phyloP scores from a whole-genome alignment of 805 yeast species.

The Priceomyces melissophilus region DNA sequence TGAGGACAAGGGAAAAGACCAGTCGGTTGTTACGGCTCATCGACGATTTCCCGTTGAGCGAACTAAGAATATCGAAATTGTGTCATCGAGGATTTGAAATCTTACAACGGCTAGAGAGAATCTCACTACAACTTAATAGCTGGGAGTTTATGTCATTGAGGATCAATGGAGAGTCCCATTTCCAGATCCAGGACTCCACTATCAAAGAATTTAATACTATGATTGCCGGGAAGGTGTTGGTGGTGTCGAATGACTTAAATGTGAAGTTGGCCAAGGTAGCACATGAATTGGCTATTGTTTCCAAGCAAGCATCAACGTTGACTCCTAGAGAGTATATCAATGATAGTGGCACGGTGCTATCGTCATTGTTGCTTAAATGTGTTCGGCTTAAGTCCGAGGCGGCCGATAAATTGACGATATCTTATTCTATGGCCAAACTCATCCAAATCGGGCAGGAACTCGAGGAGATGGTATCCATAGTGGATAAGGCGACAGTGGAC shows the following conservation, averaged over 20 bases:
- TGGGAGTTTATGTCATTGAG: conserved; percentile 58
- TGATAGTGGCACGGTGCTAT: conserved; percentile 50
- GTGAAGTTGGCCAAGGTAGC: conserved; percentile 38
- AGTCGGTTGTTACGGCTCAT: conserved; percentile 39
- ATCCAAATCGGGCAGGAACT: conserved; percentile 63
- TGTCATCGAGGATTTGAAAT: conserved; percentile 48
- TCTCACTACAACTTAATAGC: conserved; percentile 43
- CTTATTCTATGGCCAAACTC: conserved; percentile 63
- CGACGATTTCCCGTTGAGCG: conserved; percentile 41
- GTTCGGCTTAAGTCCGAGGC: conserved; percentile 50
- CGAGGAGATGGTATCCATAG: conserved; percentile 43
- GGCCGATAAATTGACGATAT: conserved; percentile 50
- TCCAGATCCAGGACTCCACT: conserved; percentile 17
- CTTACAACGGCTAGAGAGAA: conserved; percentile 48
- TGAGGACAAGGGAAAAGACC: conserved; percentile 38
- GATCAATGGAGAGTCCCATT: conserved; percentile 42
- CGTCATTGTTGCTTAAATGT: conserved; percentile 42
- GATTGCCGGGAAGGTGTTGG: conserved; percentile 52
- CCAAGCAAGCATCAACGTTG: conserved; percentile 38
- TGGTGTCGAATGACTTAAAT: conserved; percentile 48
- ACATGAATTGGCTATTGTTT: conserved; percentile 45
- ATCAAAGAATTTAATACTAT: conserved; percentile 45
- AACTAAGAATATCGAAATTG: conserved; percentile 42
- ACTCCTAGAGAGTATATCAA: conserved; percentile 47
- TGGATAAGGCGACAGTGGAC: conserved; percentile 27